These are phyloP conservation scores for Cladosporium sp. DNA, from an alignment of 2,329 filamentous ascomycete genomes.

Conservation along the genomic window DNA sequence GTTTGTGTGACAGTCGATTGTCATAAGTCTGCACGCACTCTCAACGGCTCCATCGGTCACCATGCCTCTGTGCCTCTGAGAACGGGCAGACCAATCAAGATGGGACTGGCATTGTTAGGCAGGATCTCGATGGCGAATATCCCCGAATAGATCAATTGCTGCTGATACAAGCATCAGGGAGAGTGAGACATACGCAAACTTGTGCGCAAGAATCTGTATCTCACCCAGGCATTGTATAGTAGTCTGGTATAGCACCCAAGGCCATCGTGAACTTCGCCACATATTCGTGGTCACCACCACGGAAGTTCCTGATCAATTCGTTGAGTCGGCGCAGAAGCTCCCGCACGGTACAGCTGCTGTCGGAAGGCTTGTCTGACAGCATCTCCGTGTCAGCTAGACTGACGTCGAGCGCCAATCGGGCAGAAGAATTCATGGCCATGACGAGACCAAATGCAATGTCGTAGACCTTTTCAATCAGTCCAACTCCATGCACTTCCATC, in stretches of 20 bases:
- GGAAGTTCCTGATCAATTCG: conserved; percentile 19
- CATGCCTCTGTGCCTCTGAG: too few species aligned
- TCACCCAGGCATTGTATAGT: neutral
- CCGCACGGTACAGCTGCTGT: neutral
- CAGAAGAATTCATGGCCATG: conserved; percentile 20
- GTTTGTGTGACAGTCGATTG: neutral
- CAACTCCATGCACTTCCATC: conserved; percentile 42
- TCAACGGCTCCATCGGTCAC: too few species aligned
- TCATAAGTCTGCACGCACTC: neutral
- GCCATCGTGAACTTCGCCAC: conserved; percentile 17
- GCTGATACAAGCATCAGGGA: too few species aligned
- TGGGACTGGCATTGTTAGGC: too few species aligned
- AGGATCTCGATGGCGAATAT: too few species aligned
- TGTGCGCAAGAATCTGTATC: neutral
- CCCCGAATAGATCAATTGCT: too few species aligned
- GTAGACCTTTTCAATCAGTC: conserved; percentile 37
- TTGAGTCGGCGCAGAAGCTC: conserved; percentile 16
- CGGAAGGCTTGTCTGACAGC: conserved; percentile 11
- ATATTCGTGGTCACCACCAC: conserved; percentile 22
- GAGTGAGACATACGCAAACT: neutral
- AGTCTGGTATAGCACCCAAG: neutral
- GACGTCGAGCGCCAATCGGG: conserved; percentile 16
- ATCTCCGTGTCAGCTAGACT: conserved; percentile 14
- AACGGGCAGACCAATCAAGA: too few species aligned
- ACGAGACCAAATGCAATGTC: conserved; percentile 32